Evolutionary conservation across 441 rosid genomes (phyloP).

Genomic region (Viola pubescens): DNA sequence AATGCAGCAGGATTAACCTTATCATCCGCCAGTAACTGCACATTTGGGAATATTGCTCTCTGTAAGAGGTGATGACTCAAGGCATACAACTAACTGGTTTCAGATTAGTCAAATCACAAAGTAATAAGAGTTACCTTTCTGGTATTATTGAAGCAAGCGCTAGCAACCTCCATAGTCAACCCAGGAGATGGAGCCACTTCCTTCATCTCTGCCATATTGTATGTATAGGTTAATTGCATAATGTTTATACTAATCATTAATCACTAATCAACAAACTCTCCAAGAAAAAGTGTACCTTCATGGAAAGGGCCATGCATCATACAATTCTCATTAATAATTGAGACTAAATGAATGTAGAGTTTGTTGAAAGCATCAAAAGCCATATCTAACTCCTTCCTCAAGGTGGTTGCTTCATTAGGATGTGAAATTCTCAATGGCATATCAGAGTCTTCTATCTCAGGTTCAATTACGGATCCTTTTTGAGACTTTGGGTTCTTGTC

Average conservation of each 20-base stretch:
- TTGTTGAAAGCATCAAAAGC: constrained; percentile 36
- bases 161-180: constrained; percentile 25
- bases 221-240: constrained; percentile 8
- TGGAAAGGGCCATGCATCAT: constrained; percentile 16
- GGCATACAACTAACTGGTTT: constrained; percentile 1
- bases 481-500: constrained; percentile 23
- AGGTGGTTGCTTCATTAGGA: constrained; percentile 17
- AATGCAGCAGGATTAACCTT: constrained; percentile 39
- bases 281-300: constrained; percentile 38
- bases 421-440: constrained; percentile 15
- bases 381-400: constrained; percentile 41
- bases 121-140: constrained; percentile 29
- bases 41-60: constrained; percentile 22
- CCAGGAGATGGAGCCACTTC: constrained; percentile 27
- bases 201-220: constrained; percentile 36
- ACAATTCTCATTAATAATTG: constrained; percentile 23
- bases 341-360: constrained; percentile 26
- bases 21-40: constrained; percentile 34
- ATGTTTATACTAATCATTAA: constrained; percentile 12
- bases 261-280: constrained; percentile 10
- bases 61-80: constrained; percentile 18
- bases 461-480: constrained; percentile 21
- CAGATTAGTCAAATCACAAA: not conserved
- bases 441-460: constrained; percentile 16
- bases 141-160: constrained; percentile 22